These are phyloP conservation scores for Emmonsia crescens DNA, from an alignment of 2,329 filamentous ascomycete genomes.

Conservation along the genomic window DNA sequence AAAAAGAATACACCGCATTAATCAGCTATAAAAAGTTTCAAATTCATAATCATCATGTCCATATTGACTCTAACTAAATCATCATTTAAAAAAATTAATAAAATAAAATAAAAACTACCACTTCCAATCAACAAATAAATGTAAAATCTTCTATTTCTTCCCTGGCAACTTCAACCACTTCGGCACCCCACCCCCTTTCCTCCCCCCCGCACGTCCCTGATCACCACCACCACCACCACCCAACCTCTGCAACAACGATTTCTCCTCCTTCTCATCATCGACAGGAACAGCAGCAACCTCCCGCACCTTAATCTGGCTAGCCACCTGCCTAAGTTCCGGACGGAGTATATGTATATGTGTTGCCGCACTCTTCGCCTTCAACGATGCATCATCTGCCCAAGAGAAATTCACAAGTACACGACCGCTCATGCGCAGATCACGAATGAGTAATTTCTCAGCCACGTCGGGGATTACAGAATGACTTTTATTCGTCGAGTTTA, in stretches of 20 bases:
- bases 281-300: conserved; percentile 39
- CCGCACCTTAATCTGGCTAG: conserved; percentile 56
- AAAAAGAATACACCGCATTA: too few relatives aligned
- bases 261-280: conserved; percentile 25
- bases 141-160: conserved; percentile 48
- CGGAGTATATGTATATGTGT: conserved; percentile 52
- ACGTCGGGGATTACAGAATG: conserved; percentile 30
- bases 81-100: background rate
- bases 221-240: conserved; percentile 26
- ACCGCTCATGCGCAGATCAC: conserved; percentile 58
- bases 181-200: conserved; percentile 39
- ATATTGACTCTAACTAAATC: background rate
- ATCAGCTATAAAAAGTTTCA: background rate
- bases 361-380: conserved; percentile 39
- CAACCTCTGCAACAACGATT: conserved; percentile 28
- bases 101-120: conserved; percentile 24
- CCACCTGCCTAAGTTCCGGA: conserved; percentile 48
- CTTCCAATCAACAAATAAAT: conserved; percentile 35
- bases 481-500: background rate
- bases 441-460: conserved; percentile 50
- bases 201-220: conserved; percentile 21
- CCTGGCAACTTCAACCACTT: conserved; percentile 63
- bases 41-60: background rate
- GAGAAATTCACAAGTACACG: conserved; percentile 64
- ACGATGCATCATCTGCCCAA: conserved; percentile 57